Conservation (phyloP, 2,329 filamentous ascomycete genomes). For the Paraphoma chrysanthemicola region DNA sequence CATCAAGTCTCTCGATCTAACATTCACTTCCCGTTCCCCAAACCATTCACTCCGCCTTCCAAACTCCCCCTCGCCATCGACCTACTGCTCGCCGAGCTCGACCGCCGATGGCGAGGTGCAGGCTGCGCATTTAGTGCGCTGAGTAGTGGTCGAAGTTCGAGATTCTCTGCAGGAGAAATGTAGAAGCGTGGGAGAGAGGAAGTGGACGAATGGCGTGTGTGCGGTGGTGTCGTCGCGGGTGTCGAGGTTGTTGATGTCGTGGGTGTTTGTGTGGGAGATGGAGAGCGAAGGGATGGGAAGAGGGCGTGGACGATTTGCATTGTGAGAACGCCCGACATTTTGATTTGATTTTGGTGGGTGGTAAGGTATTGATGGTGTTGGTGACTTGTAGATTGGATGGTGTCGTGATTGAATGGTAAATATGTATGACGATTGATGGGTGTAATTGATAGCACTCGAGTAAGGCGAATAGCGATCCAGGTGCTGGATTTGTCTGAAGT, state of each 20-base stretch:
- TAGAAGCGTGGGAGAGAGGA: background rate
- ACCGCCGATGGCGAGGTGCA: background rate
- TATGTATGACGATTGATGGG: background rate
- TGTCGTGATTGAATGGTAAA: background rate
- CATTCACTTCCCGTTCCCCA: background rate
- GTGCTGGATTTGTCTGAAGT: too few species aligned
- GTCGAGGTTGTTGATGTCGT: background rate
- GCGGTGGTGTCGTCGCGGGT: background rate
- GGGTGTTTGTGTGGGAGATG: background rate
- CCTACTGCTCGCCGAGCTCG: conserved; percentile 3
- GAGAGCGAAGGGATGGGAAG: conserved; percentile 5
- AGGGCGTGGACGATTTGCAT: conserved; percentile 11
- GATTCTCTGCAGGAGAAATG: conserved; percentile 4
- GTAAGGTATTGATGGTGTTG: background rate
- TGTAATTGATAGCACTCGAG: too few species aligned
- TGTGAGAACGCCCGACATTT: conserved; percentile 9
- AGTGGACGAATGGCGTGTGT: background rate
- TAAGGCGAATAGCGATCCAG: too few species aligned
- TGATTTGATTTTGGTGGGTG: background rate
- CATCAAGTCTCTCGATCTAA: background rate
- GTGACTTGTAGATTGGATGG: background rate
- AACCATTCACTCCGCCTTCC: background rate
- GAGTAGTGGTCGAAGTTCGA: conserved; percentile 6
- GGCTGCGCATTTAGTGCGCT: conserved; percentile 1
- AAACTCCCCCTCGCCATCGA: conserved; percentile 2